Base-by-base conservation (phyloP, 2,329 filamentous ascomycete species). In the Fulvia fulva region DNA sequence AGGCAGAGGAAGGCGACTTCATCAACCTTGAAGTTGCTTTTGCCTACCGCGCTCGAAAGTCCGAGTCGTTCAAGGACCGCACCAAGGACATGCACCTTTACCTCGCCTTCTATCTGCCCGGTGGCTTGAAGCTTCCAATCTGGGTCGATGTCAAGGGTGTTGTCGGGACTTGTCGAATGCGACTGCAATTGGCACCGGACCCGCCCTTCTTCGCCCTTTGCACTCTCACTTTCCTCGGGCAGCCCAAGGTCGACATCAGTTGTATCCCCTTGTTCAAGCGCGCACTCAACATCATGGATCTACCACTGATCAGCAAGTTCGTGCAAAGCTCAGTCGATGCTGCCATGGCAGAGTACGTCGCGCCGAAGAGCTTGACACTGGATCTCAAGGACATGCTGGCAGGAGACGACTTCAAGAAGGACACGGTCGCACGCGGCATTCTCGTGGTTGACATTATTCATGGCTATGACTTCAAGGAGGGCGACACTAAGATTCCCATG, bases 371-470 rank as follows among this genome's bases (percentile, higher is more conserved):
- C 56, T 74, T 90, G 53, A 90, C 88, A 0, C 76, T 91, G 5
- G 85, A 91, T 68, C 75, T 91, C 32, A 89, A 90, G 70, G 87
- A 89, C 59, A 90, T 90, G 85, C 80, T 91, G 12, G 81, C 88
- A 7, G 88, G 88, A 3, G 87, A 90, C 58, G 88, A 91, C 66
- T 90, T 88, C 76, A 91, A 90, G 72, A 90, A 90, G 69, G 87
- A 91, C 61, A 89, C 87, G 0, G 74, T 75, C 28, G 80, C 84
- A 1, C 79, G 83, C 30, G 88, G 88, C 19, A 80, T 90, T 1
- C 69, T 91, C 1, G 79, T 87, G 62, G 79, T 90, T 9, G 81
- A 81, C 45, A 86, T 91, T 69, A 85, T 86, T 67, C 78, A 81
- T 23, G 88, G 87, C 0, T 83, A 81, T 44, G 87, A 84, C 34